phyloP scores from a whole-genome alignment of 1,284 basidiomycete species.

The Wolfiporia cocos region DNA sequence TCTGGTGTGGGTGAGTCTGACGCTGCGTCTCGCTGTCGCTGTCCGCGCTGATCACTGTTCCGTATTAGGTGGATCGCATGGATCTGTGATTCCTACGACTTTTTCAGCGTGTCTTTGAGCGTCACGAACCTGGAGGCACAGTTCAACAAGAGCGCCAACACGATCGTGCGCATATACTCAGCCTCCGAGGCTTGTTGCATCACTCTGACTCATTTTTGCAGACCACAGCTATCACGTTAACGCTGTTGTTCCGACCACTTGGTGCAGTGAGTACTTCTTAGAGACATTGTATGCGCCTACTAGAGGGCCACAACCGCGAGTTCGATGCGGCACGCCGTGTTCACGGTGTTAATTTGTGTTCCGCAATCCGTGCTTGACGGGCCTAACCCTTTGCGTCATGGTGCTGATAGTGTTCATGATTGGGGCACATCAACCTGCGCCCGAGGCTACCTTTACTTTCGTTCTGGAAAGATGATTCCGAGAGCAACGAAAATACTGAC shows the following conservation, averaged over 20 bases:
- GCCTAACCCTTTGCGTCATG: no score
- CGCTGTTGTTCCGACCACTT: constrained; percentile 82
- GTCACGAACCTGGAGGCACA: constrained; percentile 48
- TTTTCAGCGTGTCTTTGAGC: constrained; percentile 79
- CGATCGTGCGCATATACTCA: constrained; percentile 59
- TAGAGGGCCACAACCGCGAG: no score
- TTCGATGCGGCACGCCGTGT: no score
- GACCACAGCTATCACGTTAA: constrained; percentile 88
- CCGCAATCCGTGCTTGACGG: no score
- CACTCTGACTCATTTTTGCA: constrained; percentile 27
- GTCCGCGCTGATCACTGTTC: constrained; percentile 2
- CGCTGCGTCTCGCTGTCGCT: constrained; percentile 3
- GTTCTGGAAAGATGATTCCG: no score
- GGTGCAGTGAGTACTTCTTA: constrained; percentile 57
- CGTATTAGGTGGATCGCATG: constrained; percentile 64
- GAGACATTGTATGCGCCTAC: no score
- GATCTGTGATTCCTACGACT: constrained; percentile 79
- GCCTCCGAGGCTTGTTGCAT: no score
- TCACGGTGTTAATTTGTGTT: no score
- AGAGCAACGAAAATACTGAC: no score
- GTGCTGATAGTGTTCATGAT: no score
- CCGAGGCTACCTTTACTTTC: no score
- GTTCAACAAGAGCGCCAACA: constrained; percentile 40
- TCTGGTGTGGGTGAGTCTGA: constrained; percentile 36
- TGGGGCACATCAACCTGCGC: no score